Evolutionary conservation across 805 yeast species (phyloP).

Genomic region (Candida michaelii): DNA sequence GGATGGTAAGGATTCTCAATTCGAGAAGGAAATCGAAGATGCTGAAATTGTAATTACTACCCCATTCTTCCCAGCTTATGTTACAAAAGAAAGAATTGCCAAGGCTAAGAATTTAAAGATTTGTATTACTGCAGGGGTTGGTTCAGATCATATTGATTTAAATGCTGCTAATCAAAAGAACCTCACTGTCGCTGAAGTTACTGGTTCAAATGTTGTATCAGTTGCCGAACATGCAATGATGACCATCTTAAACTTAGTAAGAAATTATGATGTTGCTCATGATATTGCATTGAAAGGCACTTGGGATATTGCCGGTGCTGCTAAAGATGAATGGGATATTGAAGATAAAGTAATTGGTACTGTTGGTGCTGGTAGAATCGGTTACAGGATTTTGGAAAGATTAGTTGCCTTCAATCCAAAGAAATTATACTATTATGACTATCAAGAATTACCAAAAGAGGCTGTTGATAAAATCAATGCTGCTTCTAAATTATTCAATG

Average conservation of each 20-base stretch:
- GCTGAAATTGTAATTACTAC: slow-evolving; percentile 79
- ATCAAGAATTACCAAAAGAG: slow-evolving; percentile 62
- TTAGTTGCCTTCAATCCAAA: slow-evolving; percentile 71
- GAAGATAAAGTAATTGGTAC: slow-evolving; percentile 79
- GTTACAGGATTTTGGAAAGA: slow-evolving; percentile 72
- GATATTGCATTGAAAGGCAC: slow-evolving; percentile 58
- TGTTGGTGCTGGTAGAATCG: slow-evolving; percentile 81
- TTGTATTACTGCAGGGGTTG: slow-evolving; percentile 80
- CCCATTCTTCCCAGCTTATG: slow-evolving; percentile 81
- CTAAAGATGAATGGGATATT: slow-evolving; percentile 71
- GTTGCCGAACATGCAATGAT: slow-evolving; percentile 81
- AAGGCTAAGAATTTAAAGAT: slow-evolving; percentile 71
- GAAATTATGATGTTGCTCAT: slow-evolving; percentile 80
- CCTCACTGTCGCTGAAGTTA: slow-evolving; percentile 73
- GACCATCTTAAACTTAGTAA: slow-evolving; percentile 68
- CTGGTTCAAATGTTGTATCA: slow-evolving; percentile 77
- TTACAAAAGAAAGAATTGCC: slow-evolving; percentile 63
- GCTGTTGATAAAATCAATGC: slow-evolving; percentile 41
- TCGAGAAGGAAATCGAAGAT: slow-evolving; percentile 66
- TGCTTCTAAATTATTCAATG: slow-evolving; percentile 41
- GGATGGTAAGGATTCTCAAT: slow-evolving; percentile 57
- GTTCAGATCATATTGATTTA: slow-evolving; percentile 78
- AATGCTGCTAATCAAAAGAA: slow-evolving; percentile 62
- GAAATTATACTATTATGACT: slow-evolving; percentile 72
- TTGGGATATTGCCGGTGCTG: slow-evolving; percentile 79